Evolutionary conservation across 306 rosid species (phyloP).

Genomic region (Rubus parviflorus): DNA sequence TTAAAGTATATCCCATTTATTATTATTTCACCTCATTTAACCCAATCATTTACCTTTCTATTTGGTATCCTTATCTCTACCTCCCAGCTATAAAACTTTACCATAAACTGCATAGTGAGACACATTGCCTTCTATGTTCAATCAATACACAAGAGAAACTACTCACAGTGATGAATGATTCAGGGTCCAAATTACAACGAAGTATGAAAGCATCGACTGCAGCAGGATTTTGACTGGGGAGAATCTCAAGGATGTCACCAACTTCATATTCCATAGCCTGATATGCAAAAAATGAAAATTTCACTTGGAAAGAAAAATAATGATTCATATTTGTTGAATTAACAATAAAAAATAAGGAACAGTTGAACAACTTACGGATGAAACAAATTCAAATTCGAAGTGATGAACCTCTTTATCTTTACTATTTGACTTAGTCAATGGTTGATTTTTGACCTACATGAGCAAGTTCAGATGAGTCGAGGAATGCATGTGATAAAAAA

Average conservation of each 20-base stretch:
- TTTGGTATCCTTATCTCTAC: background rate
- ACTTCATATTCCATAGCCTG: slow-evolving; percentile 62
- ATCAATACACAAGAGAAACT: slow-evolving; percentile 18
- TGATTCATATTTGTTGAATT: background rate
- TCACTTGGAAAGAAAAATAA: slow-evolving; percentile 8
- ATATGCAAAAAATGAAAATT: slow-evolving; percentile 20
- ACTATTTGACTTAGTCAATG: slow-evolving; percentile 53
- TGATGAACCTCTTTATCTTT: slow-evolving; percentile 75
- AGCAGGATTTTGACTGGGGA: slow-evolving; percentile 71
- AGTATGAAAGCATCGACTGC: slow-evolving; percentile 67
- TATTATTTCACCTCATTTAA: background rate
- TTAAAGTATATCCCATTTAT: background rate
- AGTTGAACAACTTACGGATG: slow-evolving; percentile 50
- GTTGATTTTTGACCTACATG: slow-evolving; percentile 69
- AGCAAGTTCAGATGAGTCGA: slow-evolving; percentile 27
- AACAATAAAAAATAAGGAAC: background rate
- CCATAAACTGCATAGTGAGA: background rate
- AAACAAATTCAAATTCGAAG: slow-evolving; percentile 76
- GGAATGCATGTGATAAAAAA: slow-evolving; percentile 6
- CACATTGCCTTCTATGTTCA: background rate
- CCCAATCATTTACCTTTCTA: background rate
- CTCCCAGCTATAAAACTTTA: background rate
- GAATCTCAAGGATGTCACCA: slow-evolving; percentile 82
- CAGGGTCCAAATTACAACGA: slow-evolving; percentile 78
- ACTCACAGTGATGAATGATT: slow-evolving; percentile 74